Evolutionary conservation across 129 eudicot genomes (phyloP), one percentile per base, ranked within the genome.

Genomic region (Erigeron canadensis): DNA sequence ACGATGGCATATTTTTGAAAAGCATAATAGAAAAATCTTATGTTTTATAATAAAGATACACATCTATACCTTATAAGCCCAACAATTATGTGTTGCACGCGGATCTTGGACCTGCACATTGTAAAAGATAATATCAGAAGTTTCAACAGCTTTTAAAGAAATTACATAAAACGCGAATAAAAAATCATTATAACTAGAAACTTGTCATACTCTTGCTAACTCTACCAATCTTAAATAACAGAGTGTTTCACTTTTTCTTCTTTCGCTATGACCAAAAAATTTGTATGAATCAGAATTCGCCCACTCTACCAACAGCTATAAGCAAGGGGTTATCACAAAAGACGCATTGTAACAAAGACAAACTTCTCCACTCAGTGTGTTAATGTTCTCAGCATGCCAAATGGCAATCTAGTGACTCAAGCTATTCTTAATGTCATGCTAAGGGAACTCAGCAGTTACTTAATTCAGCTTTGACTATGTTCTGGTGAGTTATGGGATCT

Each of bases 11-110:
- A 62, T 50, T 61, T 60, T n/a, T 18, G 8, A 17, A 46, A 46
- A n/a, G 60, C 8, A 34, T 1, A 16, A 43, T 6, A 11, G 9
- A 43, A 70, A 45, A 72, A 34, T 48, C 10, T 43, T 60, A 37
- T 66, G 28, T 34, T 75, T 23, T 47, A n/a, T 0, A 10, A 63
- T 48, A 47, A 38, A 61, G 46, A 65, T 10, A 45, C 65, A 42
- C 71, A 37, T 9, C 22, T 13, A 64, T 86, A 89, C 98, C 96
- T 89, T 87, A 78, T 89, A 89, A 15, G 98, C 98, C 98, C 96
- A 93, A 61, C 96, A 93, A 82, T 89, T 93, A 77, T 89, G 98
- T 56, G 96, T 85, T 15, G 98, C 98, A 67, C 89, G 89, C 6
- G 94, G 78, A 63, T 93, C 91, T 65, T 86, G 75, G 39, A 93